Base-by-base conservation (phyloP, 169 alveolate genomes). In the Plasmodium sp. region DNA sequence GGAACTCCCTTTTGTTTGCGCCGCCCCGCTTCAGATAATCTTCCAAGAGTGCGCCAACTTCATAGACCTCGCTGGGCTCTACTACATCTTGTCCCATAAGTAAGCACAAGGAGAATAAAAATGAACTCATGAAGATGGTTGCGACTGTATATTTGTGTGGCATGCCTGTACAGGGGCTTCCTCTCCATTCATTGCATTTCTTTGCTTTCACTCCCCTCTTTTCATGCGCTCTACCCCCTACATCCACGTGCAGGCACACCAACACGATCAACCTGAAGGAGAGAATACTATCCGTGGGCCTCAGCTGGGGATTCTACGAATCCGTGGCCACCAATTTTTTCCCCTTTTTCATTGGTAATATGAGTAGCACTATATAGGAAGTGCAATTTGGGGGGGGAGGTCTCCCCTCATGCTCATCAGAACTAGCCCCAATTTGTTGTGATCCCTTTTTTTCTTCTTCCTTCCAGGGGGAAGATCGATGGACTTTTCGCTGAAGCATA, bases 271-370 rank as follows among this genome's bases (percentile, higher is more conserved):
- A 75, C 56, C 51, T 86, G 72, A 86, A 86, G 6, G 85, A 79
- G 84, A 86, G 93, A 18, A 74, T 86, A 86, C 48, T 86, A 71
- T 86, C 93, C n/a, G 85, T 79, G 16, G 93, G 93, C 27, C 74
- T 86, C 41, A 86, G 93, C 81, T 86, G 93, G 93, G 93, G 93
- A 22, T 86, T 86, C 72, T 86, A 54, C 45, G 93, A 86, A 75
- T 86, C 93, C 16, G 18, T 86, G 34, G 93, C 93, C 43, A 86
- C 93, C 39, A 86, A 86, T 43, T 86, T 86, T 77, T 86, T 86
- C 18, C 93, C 93, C 5, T 77, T 86, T 86, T 58, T 86, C 34
- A 74, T 86, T 16, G 93, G 93, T 86, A 67, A 67, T 67, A 67
- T 1, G 2, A 67, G 77, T 67, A 6, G 39, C 39, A n/a, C 18